Evolutionary conservation across 306 rosid genomes (phyloP).

Genomic region (Clitoria ternatea): DNA sequence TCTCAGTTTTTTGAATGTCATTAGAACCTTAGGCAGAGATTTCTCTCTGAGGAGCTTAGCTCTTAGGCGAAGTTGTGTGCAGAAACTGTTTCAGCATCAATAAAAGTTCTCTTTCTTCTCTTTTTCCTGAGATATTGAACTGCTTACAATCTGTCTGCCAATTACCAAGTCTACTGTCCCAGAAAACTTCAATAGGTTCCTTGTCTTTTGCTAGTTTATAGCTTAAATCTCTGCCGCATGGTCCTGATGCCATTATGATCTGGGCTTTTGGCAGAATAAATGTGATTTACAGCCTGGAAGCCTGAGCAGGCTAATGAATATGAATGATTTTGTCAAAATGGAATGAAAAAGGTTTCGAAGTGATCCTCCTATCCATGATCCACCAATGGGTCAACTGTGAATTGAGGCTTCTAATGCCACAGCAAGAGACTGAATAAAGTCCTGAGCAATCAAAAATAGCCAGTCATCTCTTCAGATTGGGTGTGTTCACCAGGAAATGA

Average conservation of each 20-base stretch:
- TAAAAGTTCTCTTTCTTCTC: too few relatives aligned
- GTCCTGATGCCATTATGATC: not conserved
- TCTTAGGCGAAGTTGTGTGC: too few relatives aligned
- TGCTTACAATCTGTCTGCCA: not conserved
- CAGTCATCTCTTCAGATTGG: not conserved
- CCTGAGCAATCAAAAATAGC: not conserved
- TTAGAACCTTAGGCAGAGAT: too few relatives aligned
- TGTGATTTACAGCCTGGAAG: not conserved
- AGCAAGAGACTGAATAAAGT: not conserved
- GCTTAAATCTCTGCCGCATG: not conserved
- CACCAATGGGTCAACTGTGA: not conserved
- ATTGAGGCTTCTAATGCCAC: not conserved
- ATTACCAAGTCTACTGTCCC: not conserved
- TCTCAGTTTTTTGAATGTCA: too few relatives aligned
- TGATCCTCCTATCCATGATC: not conserved
- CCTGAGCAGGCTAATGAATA: not conserved
- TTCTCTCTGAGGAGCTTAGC: too few relatives aligned
- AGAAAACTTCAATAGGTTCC: not conserved
- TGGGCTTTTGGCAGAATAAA: not conserved
- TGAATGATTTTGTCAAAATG: not conserved
- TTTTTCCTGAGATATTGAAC: conserved; percentile 1
- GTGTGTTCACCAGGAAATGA: not conserved
- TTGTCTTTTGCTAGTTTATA: not conserved
- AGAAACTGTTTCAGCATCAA: too few relatives aligned
- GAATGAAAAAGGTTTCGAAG: not conserved